Evolutionary conservation across 257 asterid species (phyloP).

Genomic region (Solanum chiquidenum): DNA sequence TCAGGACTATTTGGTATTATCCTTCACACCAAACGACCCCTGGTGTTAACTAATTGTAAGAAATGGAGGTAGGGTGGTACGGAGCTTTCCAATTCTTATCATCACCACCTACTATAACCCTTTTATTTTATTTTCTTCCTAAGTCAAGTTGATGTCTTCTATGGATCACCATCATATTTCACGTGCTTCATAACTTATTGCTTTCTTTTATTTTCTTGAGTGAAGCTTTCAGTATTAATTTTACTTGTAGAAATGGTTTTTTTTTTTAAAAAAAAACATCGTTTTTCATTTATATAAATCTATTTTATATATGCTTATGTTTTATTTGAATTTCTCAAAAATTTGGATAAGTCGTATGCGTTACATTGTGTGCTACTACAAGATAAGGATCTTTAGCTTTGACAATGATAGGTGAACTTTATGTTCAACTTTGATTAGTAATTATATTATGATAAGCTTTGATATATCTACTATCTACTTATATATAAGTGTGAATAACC

Average conservation of each 20-base stretch:
- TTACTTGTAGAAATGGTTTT: too few species aligned
- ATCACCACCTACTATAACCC: neutral
- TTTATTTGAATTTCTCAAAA: neutral
- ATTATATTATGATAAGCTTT: neutral
- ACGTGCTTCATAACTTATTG: too few species aligned
- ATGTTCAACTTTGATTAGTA: neutral
- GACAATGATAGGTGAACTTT: neutral
- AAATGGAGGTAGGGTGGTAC: neutral
- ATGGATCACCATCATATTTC: neutral
- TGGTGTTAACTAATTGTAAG: too few species aligned
- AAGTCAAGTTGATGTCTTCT: neutral
- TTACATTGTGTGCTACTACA: neutral
- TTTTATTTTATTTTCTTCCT: neutral
- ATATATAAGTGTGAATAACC: too few species aligned
- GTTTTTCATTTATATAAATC: too few species aligned
- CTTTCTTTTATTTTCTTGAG: too few species aligned
- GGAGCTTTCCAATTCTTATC: neutral
- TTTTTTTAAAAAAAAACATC: too few species aligned
- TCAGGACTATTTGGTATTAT: too few species aligned
- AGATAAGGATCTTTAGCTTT: neutral
- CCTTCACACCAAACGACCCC: too few species aligned
- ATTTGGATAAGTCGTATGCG: neutral
- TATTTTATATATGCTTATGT: neutral
- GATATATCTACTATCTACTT: neutral
- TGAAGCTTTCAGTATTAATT: too few species aligned